Conservation (phyloP, 129 eudicot genomes). For the Flaveria trinervia region DNA sequence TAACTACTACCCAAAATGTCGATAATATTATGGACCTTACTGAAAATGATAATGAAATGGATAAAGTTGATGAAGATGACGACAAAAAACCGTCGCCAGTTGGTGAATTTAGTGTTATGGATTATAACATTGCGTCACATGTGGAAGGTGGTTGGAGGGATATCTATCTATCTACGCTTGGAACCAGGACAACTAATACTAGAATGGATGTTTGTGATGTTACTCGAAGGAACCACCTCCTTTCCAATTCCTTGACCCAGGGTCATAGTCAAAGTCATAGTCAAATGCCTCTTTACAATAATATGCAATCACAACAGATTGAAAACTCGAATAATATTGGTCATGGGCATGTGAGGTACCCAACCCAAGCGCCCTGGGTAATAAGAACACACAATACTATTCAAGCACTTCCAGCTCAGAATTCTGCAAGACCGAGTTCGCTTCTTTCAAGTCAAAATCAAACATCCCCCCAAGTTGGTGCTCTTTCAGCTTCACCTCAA, state of each 20-base stretch:
- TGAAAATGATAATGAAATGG: constrained; percentile 49
- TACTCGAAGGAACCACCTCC: constrained; percentile 20
- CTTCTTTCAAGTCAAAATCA: constrained; percentile 32
- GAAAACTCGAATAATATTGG: constrained; percentile 38
- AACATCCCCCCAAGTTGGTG: constrained; percentile 40
- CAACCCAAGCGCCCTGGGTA: constrained; percentile 32
- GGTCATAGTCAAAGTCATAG: constrained; percentile 33
- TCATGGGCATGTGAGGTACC: constrained; percentile 49
- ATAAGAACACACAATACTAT: constrained; percentile 47
- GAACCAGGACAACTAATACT: constrained; percentile 25
- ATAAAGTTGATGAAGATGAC: constrained; percentile 26
- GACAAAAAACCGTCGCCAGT: constrained; percentile 44
- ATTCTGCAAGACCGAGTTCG: constrained; percentile 24
- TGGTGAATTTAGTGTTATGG: constrained; percentile 23
- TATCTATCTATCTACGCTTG: constrained; percentile 37
- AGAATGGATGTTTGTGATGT: constrained; percentile 26
- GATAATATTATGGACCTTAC: constrained; percentile 63
- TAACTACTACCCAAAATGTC: constrained; percentile 20
- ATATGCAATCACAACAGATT: constrained; percentile 42
- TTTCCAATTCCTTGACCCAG: constrained; percentile 33
- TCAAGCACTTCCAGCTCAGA: constrained; percentile 70
- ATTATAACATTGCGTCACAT: constrained; percentile 34
- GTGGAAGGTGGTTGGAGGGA: constrained; percentile 51
- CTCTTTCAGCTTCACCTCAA: constrained; percentile 43
- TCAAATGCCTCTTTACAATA: constrained; percentile 41